Evolutionary conservation across 257 asterid species (phyloP).

Genomic region (Sherardia arvensis): DNA sequence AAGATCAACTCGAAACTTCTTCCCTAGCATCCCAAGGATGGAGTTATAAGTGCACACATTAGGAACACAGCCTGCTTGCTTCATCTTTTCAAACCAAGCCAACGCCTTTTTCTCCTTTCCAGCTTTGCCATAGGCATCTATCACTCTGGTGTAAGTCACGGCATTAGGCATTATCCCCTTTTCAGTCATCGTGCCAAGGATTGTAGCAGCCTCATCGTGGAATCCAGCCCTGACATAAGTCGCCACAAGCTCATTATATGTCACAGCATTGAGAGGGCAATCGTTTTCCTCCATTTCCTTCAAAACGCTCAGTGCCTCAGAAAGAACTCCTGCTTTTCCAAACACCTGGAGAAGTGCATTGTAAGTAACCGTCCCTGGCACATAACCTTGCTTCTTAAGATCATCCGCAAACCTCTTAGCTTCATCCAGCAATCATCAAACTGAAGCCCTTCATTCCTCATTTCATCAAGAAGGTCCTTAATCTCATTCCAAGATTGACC

Average conservation of each 20-base stretch:
- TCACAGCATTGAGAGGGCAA: constrained; percentile 82
- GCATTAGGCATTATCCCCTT: constrained; percentile 84
- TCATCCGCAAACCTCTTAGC: constrained; percentile 68
- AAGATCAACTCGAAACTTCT: constrained; percentile 67
- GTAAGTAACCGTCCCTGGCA: constrained; percentile 75
- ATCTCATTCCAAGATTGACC: constrained; percentile 81
- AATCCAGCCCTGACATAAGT: constrained; percentile 94
- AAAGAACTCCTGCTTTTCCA: constrained; percentile 76
- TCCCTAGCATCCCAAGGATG: constrained; percentile 85
- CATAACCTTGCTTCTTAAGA: constrained; percentile 58
- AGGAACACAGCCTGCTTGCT: constrained; percentile 86
- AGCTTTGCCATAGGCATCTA: constrained; percentile 91
- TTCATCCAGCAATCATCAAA: constrained; percentile 82
- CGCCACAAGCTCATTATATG: constrained; percentile 87
- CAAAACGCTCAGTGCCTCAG: constrained; percentile 67
- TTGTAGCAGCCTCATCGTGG: constrained; percentile 68
- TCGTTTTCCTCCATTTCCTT: constrained; percentile 84
- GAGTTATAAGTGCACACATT: constrained; percentile 86
- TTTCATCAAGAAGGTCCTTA: constrained; percentile 63
- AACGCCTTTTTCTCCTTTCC: constrained; percentile 72
- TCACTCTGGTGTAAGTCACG: constrained; percentile 78
- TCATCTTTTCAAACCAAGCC: constrained; percentile 61
- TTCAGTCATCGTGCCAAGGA: constrained; percentile 61
- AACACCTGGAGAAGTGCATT: constrained; percentile 81
- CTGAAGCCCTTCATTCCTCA: constrained; percentile 53